Base-by-base conservation (phyloP, 768 basidiomycete species). In the Phanerochaete sordida region DNA sequence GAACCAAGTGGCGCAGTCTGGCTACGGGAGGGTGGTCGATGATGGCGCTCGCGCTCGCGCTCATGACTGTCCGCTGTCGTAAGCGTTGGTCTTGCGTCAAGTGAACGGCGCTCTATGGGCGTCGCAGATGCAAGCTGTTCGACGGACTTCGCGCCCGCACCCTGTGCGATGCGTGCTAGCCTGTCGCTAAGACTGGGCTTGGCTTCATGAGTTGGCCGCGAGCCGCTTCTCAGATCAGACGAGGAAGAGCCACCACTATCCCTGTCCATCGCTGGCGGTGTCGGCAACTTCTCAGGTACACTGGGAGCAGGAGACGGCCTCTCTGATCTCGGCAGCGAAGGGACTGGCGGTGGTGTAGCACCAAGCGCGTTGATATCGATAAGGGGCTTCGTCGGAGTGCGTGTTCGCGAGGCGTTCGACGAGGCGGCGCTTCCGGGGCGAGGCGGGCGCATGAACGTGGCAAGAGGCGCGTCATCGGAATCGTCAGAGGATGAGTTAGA, bases 371-470 rank as follows among this genome's bases (percentile, higher is more conserved):
- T 64, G 43, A 75, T 71, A 52, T 75, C 80, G 33, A 81, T 77
- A 23, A 81, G 71, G 1, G 80, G 81, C 62, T 78, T 81, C 9
- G 70, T 21, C n/a, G 74, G 75, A 37, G 68, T 65, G n/a, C 76
- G 72, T 51, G 46, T 58, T 35, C 55, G 58, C 26, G 71, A 73
- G 4, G 63, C 62, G 11, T 68, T 68, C 26, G 80, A n/a, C n/a
- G n/a, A 80, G 12, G 75, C 69, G 1, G 86, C 78, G 63, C 86
- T 88, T 19, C 86, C 88, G 16, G 90, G 88, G 35, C 90, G 79
- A 50, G 77, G 80, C 12, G 90, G 88, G 0, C 77, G 76, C 7
- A 88, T 73, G 35, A 90, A 76, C 1, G 75, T 77, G 0, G 87
- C 85, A 35, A 93, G 77, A 13, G 90, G 90, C 1, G 84, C 81